phyloP scores from a whole-genome alignment of 2,329 filamentous ascomycete species.

The Xylariales sp. region DNA sequence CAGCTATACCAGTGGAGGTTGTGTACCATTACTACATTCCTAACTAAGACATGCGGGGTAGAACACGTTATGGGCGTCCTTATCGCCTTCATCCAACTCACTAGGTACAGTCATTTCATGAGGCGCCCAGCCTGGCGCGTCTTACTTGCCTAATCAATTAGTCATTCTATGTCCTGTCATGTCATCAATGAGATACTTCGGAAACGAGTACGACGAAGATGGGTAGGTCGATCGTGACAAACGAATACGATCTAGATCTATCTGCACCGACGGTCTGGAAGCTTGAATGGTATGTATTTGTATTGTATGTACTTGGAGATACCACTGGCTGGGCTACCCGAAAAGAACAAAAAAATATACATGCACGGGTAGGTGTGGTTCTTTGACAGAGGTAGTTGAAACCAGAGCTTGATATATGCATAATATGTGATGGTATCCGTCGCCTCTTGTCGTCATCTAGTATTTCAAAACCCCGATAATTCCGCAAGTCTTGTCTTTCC shows the following conservation, averaged over 20 bases:
- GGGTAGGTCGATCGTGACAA: not conserved
- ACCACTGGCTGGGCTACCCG: slow-evolving; percentile 22
- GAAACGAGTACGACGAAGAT: slow-evolving; percentile 27
- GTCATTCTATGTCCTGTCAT: not conserved
- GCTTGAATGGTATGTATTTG: slow-evolving; percentile 1
- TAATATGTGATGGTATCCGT: not conserved
- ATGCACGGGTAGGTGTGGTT: slow-evolving; percentile 16
- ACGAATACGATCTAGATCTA: slow-evolving; percentile 24
- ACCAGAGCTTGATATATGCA: not conserved
- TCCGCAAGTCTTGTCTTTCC: too few species aligned
- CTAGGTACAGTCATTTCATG: not conserved
- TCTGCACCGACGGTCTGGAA: slow-evolving; percentile 8
- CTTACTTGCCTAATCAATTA: not conserved
- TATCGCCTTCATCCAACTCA: not conserved
- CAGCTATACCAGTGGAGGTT: not conserved
- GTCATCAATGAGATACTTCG: not conserved
- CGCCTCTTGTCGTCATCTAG: not conserved
- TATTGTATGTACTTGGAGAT: slow-evolving; percentile 9
- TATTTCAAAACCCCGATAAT: not conserved
- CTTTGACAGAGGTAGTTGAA: not conserved
- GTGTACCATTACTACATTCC: not conserved
- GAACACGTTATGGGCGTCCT: not conserved
- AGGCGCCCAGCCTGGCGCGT: not conserved
- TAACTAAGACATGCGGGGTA: slow-evolving; percentile 2
- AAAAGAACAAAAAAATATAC: slow-evolving; percentile 20